Conservation (phyloP, 1,139 yeast genomes). For the Blastobotrys proliferans region DNA sequence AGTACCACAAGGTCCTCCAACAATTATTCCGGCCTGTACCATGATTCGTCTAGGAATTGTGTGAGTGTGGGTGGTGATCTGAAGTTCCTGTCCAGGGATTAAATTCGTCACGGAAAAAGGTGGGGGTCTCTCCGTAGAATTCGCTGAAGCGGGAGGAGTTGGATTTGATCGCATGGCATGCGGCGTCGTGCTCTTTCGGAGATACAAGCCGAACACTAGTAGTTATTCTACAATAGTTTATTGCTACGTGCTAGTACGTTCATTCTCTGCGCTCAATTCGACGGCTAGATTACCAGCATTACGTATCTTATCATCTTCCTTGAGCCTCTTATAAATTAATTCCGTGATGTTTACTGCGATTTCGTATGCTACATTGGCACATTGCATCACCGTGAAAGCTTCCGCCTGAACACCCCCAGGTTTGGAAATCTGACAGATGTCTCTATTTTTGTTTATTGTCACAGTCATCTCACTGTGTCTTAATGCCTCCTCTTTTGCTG, state of each 20-base stretch:
- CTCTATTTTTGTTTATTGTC: slow-evolving; percentile 85
- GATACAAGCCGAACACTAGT: too few relatives aligned
- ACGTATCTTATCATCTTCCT: slow-evolving; percentile 47
- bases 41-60: too few relatives aligned
- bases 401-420: slow-evolving; percentile 90
- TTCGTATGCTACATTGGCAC: slow-evolving; percentile 62
- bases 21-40: slow-evolving; percentile 34
- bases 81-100: too few relatives aligned
- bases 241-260: too few relatives aligned
- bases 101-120: too few relatives aligned
- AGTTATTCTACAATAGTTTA: too few relatives aligned
- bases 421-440: slow-evolving; percentile 82
- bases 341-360: slow-evolving; percentile 64
- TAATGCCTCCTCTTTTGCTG: slow-evolving; percentile 67
- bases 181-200: too few relatives aligned
- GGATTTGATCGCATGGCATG: too few relatives aligned
- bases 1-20: slow-evolving; percentile 95
- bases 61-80: too few relatives aligned
- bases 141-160: too few relatives aligned
- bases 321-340: slow-evolving; percentile 53
- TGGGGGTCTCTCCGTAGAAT: not conserved
- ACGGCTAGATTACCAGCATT: slow-evolving; percentile 33
- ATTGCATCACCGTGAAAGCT: slow-evolving; percentile 62
- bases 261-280: slow-evolving; percentile 34
- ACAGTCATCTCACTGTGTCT: slow-evolving; percentile 79